phyloP scores from a whole-genome alignment of 345 rosid genomes.

The Hypericum androsaemum region DNA sequence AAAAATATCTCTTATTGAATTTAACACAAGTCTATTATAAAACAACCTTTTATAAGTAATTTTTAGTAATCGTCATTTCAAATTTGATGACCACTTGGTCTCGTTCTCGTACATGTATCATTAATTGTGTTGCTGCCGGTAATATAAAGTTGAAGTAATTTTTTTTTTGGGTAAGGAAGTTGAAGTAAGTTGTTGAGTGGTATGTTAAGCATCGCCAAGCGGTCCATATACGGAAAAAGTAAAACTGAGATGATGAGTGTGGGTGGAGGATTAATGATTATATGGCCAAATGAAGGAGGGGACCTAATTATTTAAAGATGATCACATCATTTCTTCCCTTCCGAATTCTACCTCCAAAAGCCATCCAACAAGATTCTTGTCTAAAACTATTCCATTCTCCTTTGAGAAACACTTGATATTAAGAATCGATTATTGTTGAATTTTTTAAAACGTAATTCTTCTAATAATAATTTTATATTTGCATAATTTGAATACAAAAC shows the following conservation, averaged over 20 bases:
- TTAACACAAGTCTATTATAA: no score
- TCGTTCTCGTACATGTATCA: no score
- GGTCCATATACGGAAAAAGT: constrained; percentile 6
- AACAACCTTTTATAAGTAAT: no score
- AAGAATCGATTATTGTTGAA: not conserved
- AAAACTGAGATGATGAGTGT: not conserved
- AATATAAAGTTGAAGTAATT: not conserved
- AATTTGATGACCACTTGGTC: no score
- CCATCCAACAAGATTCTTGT: constrained; percentile 5
- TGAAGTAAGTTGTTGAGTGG: not conserved
- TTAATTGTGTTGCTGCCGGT: no score
- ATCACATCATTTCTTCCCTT: constrained; percentile 28
- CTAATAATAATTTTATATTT: no score
- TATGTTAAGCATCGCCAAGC: constrained; percentile 2
- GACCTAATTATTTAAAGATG: constrained; percentile 24
- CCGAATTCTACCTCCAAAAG: constrained; percentile 26
- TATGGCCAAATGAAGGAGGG: constrained; percentile 17
- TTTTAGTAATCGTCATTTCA: no score
- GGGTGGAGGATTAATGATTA: constrained; percentile 15
- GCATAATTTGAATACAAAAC: no score
- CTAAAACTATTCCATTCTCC: not conserved
- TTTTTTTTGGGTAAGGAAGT: no score
- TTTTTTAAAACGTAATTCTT: no score
- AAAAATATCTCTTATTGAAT: no score
- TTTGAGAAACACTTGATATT: not conserved